Evolutionary conservation across 768 basidiomycete genomes (phyloP), one percentile per base, ranked within the genome.

Genomic region (Rhizopogon vesiculosus): DNA sequence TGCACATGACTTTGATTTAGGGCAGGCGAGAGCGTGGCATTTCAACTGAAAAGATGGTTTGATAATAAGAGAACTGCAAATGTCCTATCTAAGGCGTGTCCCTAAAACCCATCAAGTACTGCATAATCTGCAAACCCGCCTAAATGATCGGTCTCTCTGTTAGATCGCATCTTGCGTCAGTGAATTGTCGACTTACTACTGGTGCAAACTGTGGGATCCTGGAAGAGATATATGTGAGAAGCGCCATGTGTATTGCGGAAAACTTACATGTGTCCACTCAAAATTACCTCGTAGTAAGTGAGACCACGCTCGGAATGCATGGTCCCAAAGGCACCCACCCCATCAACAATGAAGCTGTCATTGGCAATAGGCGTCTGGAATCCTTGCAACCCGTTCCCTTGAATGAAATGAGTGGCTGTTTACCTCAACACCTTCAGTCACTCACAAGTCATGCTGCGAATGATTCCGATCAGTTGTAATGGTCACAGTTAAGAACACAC

Each of bases 341-440:
- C 85, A 54, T 87, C 85, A 51, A 90, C 80, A 54, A 88, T 66
- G 72, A 90, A 86, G 57, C 80, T 85, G 59, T 89, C 87, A 31
- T 79, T 70, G 12, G 68, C 64, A 45, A 88, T 86, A 5, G 85
- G 86, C 0, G 77, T 83, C 58, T 85, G 87, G 80, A 90, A 90
- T 0, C 88, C 88, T 72, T 90, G 88, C 55, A 72, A 42, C 22
- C 33, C 46, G 19, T 22, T 15, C 46, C 46, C 46, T 48, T 35
- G 2, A 18, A 41, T 41, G 40, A n/a, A 41, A 18, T 41, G 16
- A 41, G 40, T 41, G 7, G 7, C 40, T 41, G n/a, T 41, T 7
- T n/a, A 41, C 40, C n/a, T 41, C 8, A 7, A 7, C 5, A 7
- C 7, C 2, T 33, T 22, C 28, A 19, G 18, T 48, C 33, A 22